Percentiles rank a stretch among this genome's conserved stretches.
These are phyloP conservation scores for Fusarium staphyleae DNA, from an alignment of 2,329 filamentous ascomycete species.

Conservation along the genomic window DNA sequence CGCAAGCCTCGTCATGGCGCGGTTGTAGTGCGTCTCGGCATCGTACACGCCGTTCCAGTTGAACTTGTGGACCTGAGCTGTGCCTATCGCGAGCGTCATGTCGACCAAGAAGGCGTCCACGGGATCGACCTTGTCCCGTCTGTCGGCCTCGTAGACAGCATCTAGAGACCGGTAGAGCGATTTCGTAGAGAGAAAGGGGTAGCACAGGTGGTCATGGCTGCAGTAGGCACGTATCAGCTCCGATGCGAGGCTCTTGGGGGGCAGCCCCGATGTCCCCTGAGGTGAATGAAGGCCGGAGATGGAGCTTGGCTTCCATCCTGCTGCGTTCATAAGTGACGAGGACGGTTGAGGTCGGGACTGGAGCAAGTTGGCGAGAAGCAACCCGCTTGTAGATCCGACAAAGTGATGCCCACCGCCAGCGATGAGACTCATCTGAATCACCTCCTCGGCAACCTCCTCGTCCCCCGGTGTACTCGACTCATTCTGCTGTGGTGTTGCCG, in stretches of 20 bases:
- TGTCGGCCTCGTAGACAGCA: conserved; percentile 43
- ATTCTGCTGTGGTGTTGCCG: conserved; percentile 4
- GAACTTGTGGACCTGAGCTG: conserved; percentile 52
- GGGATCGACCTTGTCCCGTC: conserved; percentile 19
- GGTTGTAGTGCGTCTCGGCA: conserved; percentile 51
- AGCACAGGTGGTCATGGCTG: conserved; percentile 52
- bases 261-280: conserved; percentile 37
- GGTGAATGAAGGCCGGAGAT: conserved; percentile 4
- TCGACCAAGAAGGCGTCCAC: conserved; percentile 52
- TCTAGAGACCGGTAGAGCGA: conserved; percentile 41
- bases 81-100: conserved; percentile 54
- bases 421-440: conserved; percentile 52
- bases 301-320: conserved; percentile 25
- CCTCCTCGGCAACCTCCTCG: conserved; percentile 48
- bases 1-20: conserved; percentile 48
- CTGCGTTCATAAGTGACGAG: conserved; percentile 14
- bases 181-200: conserved; percentile 49
- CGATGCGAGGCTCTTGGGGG: conserved; percentile 46
- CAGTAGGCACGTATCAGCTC: conserved; percentile 51
- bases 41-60: conserved; percentile 53
- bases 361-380: conserved; percentile 52
- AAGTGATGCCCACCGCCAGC: conserved; percentile 53
- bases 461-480: conserved; percentile 16
- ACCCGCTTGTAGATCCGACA: conserved; percentile 50
- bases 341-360: conserved; percentile 35